Evolutionary conservation across 2,329 filamentous ascomycete species (phyloP).

Genomic region (Fusarium avenaceum): DNA sequence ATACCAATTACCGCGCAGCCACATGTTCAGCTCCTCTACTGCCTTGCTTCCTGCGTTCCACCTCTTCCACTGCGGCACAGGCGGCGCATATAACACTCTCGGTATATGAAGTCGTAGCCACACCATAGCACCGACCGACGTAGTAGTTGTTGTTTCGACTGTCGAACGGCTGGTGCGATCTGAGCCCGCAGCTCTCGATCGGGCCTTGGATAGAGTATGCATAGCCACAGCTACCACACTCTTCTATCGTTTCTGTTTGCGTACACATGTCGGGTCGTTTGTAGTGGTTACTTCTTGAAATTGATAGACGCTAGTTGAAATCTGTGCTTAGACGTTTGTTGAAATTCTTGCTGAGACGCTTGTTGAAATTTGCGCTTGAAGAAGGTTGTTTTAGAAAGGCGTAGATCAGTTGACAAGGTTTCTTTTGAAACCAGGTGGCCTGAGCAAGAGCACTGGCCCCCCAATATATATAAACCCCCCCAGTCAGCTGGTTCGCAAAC

Average conservation of each 20-base stretch:
- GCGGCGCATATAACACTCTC: constrained; percentile 18
- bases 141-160: constrained; percentile 19
- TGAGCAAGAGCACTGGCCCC: constrained; percentile 3
- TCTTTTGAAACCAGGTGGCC: neutral
- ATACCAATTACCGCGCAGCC: constrained; percentile 2
- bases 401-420: constrained; percentile 7
- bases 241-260: constrained; percentile 36
- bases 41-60: constrained; percentile 12
- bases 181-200: constrained; percentile 32
- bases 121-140: constrained; percentile 30
- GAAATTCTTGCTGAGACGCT: too few relatives aligned
- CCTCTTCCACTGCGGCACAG: constrained; percentile 18
- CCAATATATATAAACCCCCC: constrained; percentile 20
- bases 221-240: constrained; percentile 29
- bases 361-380: neutral
- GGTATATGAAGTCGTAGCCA: constrained; percentile 36
- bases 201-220: constrained; percentile 15
- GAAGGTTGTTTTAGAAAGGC: neutral
- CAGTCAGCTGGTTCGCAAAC: constrained; percentile 39
- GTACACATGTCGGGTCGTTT: constrained; percentile 31
- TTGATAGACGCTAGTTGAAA: neutral
- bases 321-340: neutral
- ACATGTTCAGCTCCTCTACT: constrained; percentile 1
- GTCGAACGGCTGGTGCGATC: constrained; percentile 18
- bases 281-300: neutral